Evolutionary conservation across 2,329 filamentous ascomycete species (phyloP), one percentile per base, ranked within the genome.

Genomic region (Trichoderma citrinoviride): DNA sequence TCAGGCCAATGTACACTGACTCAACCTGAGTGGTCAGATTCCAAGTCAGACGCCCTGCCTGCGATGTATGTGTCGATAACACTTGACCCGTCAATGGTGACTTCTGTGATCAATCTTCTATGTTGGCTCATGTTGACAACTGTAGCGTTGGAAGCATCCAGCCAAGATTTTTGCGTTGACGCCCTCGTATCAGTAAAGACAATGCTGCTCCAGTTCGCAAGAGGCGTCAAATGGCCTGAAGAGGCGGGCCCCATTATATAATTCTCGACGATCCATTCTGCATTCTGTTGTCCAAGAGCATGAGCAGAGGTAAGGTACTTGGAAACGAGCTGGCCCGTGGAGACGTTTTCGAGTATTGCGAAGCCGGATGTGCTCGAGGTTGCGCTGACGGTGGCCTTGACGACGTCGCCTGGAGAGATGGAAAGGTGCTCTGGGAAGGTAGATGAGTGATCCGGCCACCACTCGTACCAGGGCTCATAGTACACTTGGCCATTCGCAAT

Each of bases 401-500:
- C 41, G 19, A 44, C 47, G 3, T 64, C 61, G 5, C 61, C 61
- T 5, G 43, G 43, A 3, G 29, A 50, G 53, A 64, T 57, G 33
- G 17, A 1, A 15, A 64, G 33, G 33, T 37, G 4, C 33, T 37
- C 33, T 1, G 29, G 21, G 8, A 64, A 64, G 19, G 47, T 44
- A 53, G 41, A 43, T 14, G 61, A 53, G 6, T 29, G 47, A 4
- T 64, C 53, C 5, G 61, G 61, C 19, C 27, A 64, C 61, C 61
- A 64, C 44, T 64, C 61, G 23, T 56, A 64, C 61, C 61, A 64
- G 14, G 61, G 52, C 6, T 64, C 61, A n/a, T 56, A 56, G 12
- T 29, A 49, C 14, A 64, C 53, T 25, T 27, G 37, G 10, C 61
- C 61, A 15, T 56, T 56, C 7, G 19, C 10, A n/a, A 64, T 50